A percentile compares a stretch with the other conserved stretches of the same genome.
These are phyloP conservation scores for Lasiodiplodia gonubiensis DNA, from an alignment of 2,329 filamentous ascomycete species.

Conservation along the genomic window DNA sequence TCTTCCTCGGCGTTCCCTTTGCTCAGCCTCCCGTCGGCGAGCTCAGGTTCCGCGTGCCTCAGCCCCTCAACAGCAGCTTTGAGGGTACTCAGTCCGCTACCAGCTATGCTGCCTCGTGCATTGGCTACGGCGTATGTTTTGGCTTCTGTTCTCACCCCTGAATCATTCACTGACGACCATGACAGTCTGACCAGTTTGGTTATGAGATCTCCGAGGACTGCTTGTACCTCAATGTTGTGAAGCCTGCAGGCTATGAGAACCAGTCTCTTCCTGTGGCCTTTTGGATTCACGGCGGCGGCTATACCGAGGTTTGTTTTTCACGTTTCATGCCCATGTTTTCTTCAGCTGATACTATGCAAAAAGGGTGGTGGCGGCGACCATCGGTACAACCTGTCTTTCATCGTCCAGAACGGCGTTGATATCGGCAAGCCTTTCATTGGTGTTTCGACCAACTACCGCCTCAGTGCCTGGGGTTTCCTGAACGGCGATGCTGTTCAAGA, in stretches of 20 bases:
- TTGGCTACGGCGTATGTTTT: slow-evolving; percentile 45
- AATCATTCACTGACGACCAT: background rate
- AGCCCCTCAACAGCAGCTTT: slow-evolving; percentile 55
- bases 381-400: slow-evolving; percentile 67
- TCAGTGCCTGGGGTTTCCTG: slow-evolving; percentile 73
- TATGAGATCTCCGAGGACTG: slow-evolving; percentile 60
- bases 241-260: slow-evolving; percentile 55
- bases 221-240: slow-evolving; percentile 66
- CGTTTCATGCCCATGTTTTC: slow-evolving; percentile 33
- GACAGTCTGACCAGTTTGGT: slow-evolving; percentile 30
- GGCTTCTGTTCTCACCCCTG: too few relatives aligned
- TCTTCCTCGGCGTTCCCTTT: slow-evolving; percentile 61
- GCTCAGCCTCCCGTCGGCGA: slow-evolving; percentile 60
- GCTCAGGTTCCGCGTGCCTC: slow-evolving; percentile 60
- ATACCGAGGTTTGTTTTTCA: slow-evolving; percentile 35
- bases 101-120: slow-evolving; percentile 50
- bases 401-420: slow-evolving; percentile 57
- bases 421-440: slow-evolving; percentile 45
- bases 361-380: slow-evolving; percentile 53
- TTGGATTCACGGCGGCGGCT: slow-evolving; percentile 64
- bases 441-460: slow-evolving; percentile 53
- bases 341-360: slow-evolving; percentile 34
- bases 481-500: slow-evolving; percentile 60
- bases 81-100: slow-evolving; percentile 47
- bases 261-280: slow-evolving; percentile 60